Evolutionary conservation across 2,329 filamentous ascomycete genomes (phyloP).

Genomic region (Fusarium incarnatum): DNA sequence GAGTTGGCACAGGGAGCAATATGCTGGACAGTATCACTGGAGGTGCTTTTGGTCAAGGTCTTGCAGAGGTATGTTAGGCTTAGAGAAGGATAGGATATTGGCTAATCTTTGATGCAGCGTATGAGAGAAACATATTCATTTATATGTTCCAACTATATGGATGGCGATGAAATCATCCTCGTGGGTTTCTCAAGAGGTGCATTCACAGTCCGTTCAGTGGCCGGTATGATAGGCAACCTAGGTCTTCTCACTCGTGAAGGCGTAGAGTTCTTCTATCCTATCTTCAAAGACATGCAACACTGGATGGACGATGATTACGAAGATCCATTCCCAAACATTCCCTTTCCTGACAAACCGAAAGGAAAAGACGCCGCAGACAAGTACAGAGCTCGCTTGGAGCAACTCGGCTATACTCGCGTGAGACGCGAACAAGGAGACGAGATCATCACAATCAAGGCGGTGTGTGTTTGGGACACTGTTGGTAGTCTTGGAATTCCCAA

Average conservation of each 20-base stretch:
- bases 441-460: constrained; percentile 58
- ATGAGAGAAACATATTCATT: constrained; percentile 73
- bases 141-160: constrained; percentile 70
- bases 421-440: constrained; percentile 55
- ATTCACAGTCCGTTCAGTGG: constrained; percentile 68
- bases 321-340: constrained; percentile 60
- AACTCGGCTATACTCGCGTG: constrained; percentile 59
- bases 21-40: constrained; percentile 63
- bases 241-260: constrained; percentile 65
- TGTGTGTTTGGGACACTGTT: constrained; percentile 62
- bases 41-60: constrained; percentile 66
- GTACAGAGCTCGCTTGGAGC: constrained; percentile 59
- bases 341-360: constrained; percentile 62
- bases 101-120: constrained; percentile 50
- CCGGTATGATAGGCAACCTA: constrained; percentile 63
- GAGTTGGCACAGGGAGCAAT: constrained; percentile 66
- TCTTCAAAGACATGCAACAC: constrained; percentile 68
- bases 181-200: constrained; percentile 69
- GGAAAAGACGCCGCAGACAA: constrained; percentile 55
- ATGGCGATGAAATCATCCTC: constrained; percentile 67
- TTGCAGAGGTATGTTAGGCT: constrained; percentile 59
- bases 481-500: constrained; percentile 60
- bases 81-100: neutral
- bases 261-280: constrained; percentile 65
- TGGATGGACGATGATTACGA: constrained; percentile 60